Base-by-base conservation (phyloP, 306 rosid genomes). In the Citrullus colocynthis region DNA sequence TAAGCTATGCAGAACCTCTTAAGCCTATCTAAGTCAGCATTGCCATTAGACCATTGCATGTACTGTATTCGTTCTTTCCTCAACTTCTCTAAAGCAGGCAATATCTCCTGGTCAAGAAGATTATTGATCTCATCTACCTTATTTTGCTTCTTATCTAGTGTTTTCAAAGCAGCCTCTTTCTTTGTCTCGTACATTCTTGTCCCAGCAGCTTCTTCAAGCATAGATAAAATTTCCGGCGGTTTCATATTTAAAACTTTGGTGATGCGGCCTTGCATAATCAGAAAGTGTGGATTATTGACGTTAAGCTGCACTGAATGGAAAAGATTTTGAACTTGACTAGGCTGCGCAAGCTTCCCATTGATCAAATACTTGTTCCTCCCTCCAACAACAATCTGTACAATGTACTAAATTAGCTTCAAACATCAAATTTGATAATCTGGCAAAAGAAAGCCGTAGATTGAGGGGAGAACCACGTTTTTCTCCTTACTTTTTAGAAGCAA, bases 191-290 rank as follows among this genome's bases (percentile, higher is more conserved):
- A 95, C 99, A 95, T 95, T 83, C 99, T 91, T 24, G 99, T 95
- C 76, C 99, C 99, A 3, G 97, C 97, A 78, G 99, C 99, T 84
- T 95, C 99, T 87, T 95, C 99, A 71, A 95, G 97, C 99, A 95
- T 92, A 30, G 97, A 95, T 82, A 95, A 73, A 84, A 90, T 95
- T 90, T 95, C 99, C 0, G 93, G 99, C 0, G 97, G 97, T 74
- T 95, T 95, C 99, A 95, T 95, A 83, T 95, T 92, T 65, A 95
- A 90, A 82, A 95, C 99, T 87, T 95, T 95, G 41, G 99, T 95
- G 79, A 95, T 95, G 52, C 97, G 93, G 78, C 99, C 99, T 95
- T 95, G 99, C 97, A 95, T 95, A 41, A 92, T 95, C 18, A 95
- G 93, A 78, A 95, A 95, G 88, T 95, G 99, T 0, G 99, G 99